phyloP scores from a whole-genome alignment of 305 asterid species.

The Ilex paraguariensis region DNA sequence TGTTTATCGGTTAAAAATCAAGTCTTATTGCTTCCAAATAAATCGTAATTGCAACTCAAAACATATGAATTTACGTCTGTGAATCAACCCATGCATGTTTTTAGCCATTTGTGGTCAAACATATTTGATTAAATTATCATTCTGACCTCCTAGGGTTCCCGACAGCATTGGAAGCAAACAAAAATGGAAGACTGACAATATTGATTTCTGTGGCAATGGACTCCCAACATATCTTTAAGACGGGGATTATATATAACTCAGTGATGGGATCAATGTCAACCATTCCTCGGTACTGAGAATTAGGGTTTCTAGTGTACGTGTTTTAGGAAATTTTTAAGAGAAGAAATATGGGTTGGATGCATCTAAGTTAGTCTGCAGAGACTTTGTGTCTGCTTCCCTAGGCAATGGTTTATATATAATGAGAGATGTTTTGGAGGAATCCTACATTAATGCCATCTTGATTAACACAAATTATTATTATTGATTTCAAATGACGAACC shows the following conservation, averaged over 20 bases:
- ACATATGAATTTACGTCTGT: too few relatives aligned
- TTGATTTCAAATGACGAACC: too few relatives aligned
- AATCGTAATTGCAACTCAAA: too few relatives aligned
- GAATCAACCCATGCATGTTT: too few relatives aligned
- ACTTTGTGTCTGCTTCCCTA: conserved; percentile 17
- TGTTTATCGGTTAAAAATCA: too few relatives aligned
- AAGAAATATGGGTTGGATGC: conserved; percentile 23
- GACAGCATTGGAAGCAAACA: conserved; percentile 22
- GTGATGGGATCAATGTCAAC: conserved; percentile 26
- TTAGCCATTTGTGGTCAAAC: too few relatives aligned
- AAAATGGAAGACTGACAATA: conserved; percentile 25
- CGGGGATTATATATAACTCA: neutral
- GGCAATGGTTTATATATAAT: conserved; percentile 7
- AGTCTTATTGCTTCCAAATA: too few relatives aligned
- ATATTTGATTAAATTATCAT: too few relatives aligned
- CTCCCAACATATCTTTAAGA: neutral
- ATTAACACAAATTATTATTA: too few relatives aligned
- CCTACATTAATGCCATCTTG: too few relatives aligned
- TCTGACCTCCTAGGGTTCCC: conserved; percentile 13
- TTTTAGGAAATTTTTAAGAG: conserved; percentile 1
- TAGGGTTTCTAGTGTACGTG: conserved; percentile 3
- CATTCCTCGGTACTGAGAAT: conserved; percentile 19
- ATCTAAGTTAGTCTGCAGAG: conserved; percentile 13
- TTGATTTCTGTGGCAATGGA: conserved; percentile 17
- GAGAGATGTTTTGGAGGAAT: too few relatives aligned